These are phyloP conservation scores for Madurella fahalii DNA, from an alignment of 2,329 filamentous ascomycete genomes.

Conservation along the genomic window DNA sequence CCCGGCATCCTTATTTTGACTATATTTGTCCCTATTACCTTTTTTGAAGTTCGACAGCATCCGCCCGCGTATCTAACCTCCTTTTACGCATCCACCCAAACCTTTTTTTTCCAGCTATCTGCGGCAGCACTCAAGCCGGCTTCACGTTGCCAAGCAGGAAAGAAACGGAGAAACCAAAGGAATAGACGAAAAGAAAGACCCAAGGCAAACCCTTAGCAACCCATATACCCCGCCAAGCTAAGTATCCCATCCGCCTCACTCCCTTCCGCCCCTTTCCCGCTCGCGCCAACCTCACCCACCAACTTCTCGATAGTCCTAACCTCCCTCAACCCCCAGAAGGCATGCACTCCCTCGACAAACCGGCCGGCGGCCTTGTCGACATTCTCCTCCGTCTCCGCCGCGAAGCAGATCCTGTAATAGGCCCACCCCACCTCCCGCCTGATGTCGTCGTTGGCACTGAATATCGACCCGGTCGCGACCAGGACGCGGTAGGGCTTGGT, in stretches of 20 bases:
- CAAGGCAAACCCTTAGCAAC: slow-evolving; percentile 5
- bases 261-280: neutral
- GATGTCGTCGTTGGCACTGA: slow-evolving; percentile 63
- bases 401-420: slow-evolving; percentile 79
- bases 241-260: neutral
- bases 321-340: slow-evolving; percentile 74
- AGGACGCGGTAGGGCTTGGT: slow-evolving; percentile 66
- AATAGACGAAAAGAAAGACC: neutral
- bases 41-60: too few relatives aligned
- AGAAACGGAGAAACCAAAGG: too few relatives aligned
- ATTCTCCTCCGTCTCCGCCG: slow-evolving; percentile 70
- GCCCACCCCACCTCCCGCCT: slow-evolving; percentile 58
- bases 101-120: too few relatives aligned
- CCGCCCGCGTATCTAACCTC: too few relatives aligned
- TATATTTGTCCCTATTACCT: too few relatives aligned
- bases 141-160: too few relatives aligned
- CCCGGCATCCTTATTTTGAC: too few relatives aligned
- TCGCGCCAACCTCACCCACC: slow-evolving; percentile 31
- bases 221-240: slow-evolving; percentile 13
- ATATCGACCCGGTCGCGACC: slow-evolving; percentile 67
- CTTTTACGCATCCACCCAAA: too few relatives aligned
- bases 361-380: slow-evolving; percentile 58
- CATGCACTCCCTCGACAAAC: slow-evolving; percentile 64
- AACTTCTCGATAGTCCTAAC: slow-evolving; percentile 62
- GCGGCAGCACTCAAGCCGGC: too few relatives aligned